These are phyloP conservation scores for Erythrophleum fordii DNA, from an alignment of 306 rosid genomes.

Conservation along the genomic window DNA sequence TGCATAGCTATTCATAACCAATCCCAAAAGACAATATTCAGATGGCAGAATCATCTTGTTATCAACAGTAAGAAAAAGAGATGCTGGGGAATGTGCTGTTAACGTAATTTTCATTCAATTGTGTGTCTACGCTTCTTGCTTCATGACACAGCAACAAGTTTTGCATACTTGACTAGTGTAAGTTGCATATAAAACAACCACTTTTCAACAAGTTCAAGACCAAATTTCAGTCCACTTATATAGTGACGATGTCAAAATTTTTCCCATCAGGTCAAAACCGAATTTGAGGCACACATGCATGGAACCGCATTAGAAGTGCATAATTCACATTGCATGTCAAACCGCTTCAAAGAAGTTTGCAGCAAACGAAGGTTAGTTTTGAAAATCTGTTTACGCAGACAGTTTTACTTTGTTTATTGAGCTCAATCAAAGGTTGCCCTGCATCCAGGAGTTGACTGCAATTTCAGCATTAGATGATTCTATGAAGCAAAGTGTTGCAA, in stretches of 20 bases:
- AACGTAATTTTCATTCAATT: neutral
- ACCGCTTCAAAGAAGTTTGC: slow-evolving; percentile 17
- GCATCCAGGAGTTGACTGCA: neutral
- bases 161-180: slow-evolving; percentile 8
- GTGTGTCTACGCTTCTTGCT: neutral
- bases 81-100: slow-evolving; percentile 1
- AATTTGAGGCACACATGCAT: slow-evolving; percentile 1
- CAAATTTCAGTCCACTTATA: slow-evolving; percentile 29
- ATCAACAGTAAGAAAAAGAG: slow-evolving; percentile 5
- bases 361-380: slow-evolving; percentile 4
- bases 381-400: neutral
- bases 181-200: slow-evolving; percentile 3
- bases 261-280: slow-evolving; percentile 16
- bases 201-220: slow-evolving; percentile 8
- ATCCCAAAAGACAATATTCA: neutral
- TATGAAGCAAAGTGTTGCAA: neutral
- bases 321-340: slow-evolving; percentile 26
- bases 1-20: slow-evolving; percentile 8
- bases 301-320: slow-evolving; percentile 9
- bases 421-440: neutral
- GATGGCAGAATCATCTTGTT: neutral
- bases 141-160: neutral
- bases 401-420: neutral
- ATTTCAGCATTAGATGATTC: neutral
- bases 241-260: neutral